A percentile compares a stretch with the other conserved stretches of the same genome.
Evolutionary conservation across 345 rosid species (phyloP).

Genomic region (Populus tremula): DNA sequence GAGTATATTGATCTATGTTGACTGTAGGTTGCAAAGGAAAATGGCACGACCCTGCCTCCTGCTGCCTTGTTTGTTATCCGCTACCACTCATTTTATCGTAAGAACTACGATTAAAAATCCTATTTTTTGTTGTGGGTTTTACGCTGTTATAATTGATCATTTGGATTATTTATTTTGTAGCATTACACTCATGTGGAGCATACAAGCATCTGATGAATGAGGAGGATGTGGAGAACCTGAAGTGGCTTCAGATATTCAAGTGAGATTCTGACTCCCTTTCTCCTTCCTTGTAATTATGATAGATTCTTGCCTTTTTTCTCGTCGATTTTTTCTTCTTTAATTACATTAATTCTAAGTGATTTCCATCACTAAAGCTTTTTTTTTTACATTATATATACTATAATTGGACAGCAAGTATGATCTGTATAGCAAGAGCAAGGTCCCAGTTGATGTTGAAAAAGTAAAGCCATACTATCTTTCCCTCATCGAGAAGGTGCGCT

Average conservation of each 20-base stretch:
- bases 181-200: slow-evolving; percentile 61
- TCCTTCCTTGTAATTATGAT: neutral
- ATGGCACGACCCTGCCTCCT: slow-evolving; percentile 60
- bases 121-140: neutral
- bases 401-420: slow-evolving; percentile 62
- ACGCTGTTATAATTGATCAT: too few species aligned
- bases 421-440: slow-evolving; percentile 80
- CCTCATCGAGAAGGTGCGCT: slow-evolving; percentile 45
- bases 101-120: slow-evolving; percentile 1
- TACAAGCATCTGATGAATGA: slow-evolving; percentile 65
- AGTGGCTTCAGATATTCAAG: slow-evolving; percentile 86
- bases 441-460: slow-evolving; percentile 55
- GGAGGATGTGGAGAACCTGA: slow-evolving; percentile 55
- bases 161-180: slow-evolving; percentile 23
- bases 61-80: slow-evolving; percentile 68
- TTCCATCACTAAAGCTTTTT: neutral
- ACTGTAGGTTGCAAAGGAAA: slow-evolving; percentile 68
- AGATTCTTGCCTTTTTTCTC: too few species aligned
- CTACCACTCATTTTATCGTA: slow-evolving; percentile 79
- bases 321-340: too few species aligned
- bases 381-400: neutral
- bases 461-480: slow-evolving; percentile 80
- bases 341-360: neutral
- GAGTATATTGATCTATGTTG: neutral
- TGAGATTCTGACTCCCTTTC: slow-evolving; percentile 3